Evolutionary conservation across 768 basidiomycete genomes (phyloP), one percentile per base, ranked within the genome.

Genomic region (Dentipellis sp.): DNA sequence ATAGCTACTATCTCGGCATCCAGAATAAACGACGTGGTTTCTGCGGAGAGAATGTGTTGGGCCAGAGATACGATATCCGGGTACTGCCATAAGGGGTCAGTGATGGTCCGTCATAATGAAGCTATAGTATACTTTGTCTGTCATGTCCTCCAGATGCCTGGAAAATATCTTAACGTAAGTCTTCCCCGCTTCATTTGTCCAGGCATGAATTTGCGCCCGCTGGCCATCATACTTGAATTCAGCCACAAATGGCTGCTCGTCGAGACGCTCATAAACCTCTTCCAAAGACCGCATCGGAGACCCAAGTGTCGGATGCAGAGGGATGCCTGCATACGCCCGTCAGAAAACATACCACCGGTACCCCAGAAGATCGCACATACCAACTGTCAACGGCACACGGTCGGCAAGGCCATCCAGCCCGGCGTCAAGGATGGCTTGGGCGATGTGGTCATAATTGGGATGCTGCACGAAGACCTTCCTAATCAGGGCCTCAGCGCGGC

Each of bases 211-310:
- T 68, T 91, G 90, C 17, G 86, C 90, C 50, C 87, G 78, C 64
- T 91, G 88, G 17, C 87, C 94, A 63, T 97, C 94, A 63, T 94
- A 89, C 69, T 95, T 97, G 66, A 88, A 89, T 71, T 97, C 94
- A 35, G 91, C 88, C 14, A 81, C 77, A 69, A 94, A 97, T 10
- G 84, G 78, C 35, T 81, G 71, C 35, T 76, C 73, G 19, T 78
- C 78, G 17, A 92, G 71, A 7, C 84, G 77, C 47, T 81, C 78
- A 64, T 90, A 93, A n/a, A 94, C 81, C 62, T 93, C 90, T 40
- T 83, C 77, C 42, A 97, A 73, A 22, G 91, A 93, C 23, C 91
- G 83, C 46, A 82, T 85, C 38, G 93, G 93, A 6, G 87, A 88
- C 10, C 94, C 94, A 16, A 97, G 76, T 62, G 91, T 88, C 6